Evolutionary conservation across 2,329 filamentous ascomycete genomes (phyloP).

Genomic region (Monilinia aucupariae): DNA sequence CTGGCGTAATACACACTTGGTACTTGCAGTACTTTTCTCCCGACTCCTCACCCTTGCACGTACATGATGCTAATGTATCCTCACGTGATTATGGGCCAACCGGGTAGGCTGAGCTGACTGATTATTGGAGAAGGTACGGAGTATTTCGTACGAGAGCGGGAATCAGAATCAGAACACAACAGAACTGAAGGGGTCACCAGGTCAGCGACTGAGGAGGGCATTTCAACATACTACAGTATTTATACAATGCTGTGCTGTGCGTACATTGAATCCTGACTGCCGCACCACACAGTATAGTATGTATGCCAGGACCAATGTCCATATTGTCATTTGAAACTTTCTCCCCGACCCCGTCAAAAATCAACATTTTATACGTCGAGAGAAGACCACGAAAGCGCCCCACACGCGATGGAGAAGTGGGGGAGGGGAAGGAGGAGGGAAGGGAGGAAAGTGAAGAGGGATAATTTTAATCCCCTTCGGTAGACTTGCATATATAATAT

Average conservation of each 20-base stretch:
- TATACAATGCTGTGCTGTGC: too few species aligned
- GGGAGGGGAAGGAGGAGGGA: too few species aligned
- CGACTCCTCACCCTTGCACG: neutral
- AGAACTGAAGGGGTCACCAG: too few species aligned
- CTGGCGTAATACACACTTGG: neutral
- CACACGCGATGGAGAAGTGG: neutral
- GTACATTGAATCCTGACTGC: too few species aligned
- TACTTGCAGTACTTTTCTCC: constrained; percentile 1
- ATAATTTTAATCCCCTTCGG: neutral
- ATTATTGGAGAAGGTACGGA: neutral
- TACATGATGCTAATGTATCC: neutral
- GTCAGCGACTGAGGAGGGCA: too few species aligned
- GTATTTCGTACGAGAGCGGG: too few species aligned
- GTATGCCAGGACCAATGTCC: too few species aligned
- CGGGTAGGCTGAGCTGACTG: neutral
- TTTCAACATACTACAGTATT: too few species aligned
- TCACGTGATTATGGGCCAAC: neutral
- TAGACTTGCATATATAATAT: constrained; percentile 14
- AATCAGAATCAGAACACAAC: too few species aligned
- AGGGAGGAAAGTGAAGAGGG: too few species aligned
- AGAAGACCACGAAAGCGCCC: constrained; percentile 12
- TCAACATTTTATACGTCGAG: constrained; percentile 2
- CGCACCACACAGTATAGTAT: too few species aligned
- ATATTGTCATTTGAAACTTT: too few species aligned
- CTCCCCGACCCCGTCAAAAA: neutral